Percentiles rank a stretch among this genome's conserved stretches.
phyloP scores from a whole-genome alignment of 352 stramenopile genomes.

The Pythium phragmiticola region DNA sequence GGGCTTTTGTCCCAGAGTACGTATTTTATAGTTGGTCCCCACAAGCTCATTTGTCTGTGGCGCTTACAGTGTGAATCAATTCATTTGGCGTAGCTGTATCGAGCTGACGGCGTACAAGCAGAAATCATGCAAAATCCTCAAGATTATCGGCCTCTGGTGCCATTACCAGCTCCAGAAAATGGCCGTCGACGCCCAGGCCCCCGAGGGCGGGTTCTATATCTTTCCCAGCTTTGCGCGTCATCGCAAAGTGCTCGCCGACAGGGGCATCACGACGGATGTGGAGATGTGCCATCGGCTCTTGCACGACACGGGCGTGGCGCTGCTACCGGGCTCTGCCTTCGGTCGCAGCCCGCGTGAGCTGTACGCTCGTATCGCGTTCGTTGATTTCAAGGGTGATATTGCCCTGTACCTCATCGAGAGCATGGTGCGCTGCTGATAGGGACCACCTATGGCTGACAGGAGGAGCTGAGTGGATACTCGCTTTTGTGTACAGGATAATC shows the following conservation, averaged over 20 bases:
- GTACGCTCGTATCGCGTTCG: constrained; percentile 79
- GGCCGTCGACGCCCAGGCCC: constrained; percentile 73
- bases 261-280: constrained; percentile 69
- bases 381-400: constrained; percentile 88
- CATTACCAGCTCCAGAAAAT: constrained; percentile 85
- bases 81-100: constrained; percentile 48
- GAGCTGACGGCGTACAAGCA: constrained; percentile 79
- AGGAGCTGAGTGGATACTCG: background rate
- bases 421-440: constrained; percentile 51
- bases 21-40: constrained; percentile 5
- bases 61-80: background rate
- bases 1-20: constrained; percentile 78
- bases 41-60: background rate
- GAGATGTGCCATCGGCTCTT: constrained; percentile 75
- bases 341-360: constrained; percentile 73
- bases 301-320: constrained; percentile 82
- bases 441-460: too few species aligned
- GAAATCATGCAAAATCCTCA: constrained; percentile 79
- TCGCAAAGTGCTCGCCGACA: constrained; percentile 53
- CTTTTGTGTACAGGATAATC: constrained; percentile 41
- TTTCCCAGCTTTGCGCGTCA: constrained; percentile 82
- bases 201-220: constrained; percentile 80
- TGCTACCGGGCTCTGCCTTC: constrained; percentile 83
- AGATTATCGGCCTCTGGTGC: constrained; percentile 82
- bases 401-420: constrained; percentile 86